These are phyloP conservation scores for Vitis vinifera DNA, from an alignment of 164 flowering plant species.

Conservation along the genomic window ASM3070453v1 NC_081811.1:27296001-27296500, in stretches of 20 bases:
- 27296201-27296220: not conserved
- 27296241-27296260: slow-evolving; percentile 91
- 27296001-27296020: slow-evolving; percentile 3
- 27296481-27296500: too few relatives aligned
- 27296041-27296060: slow-evolving; percentile 67
- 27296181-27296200: not conserved
- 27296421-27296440: too few relatives aligned
- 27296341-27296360: slow-evolving; percentile 45
- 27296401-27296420: too few relatives aligned
- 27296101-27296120: slow-evolving; percentile 88
- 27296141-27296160: too few relatives aligned
- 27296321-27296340: slow-evolving; percentile 71
- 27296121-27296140: slow-evolving; percentile 44
- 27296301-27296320: slow-evolving; percentile 90
- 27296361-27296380: slow-evolving; percentile 66
- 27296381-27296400: slow-evolving; percentile 43
- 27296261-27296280: slow-evolving; percentile 89
- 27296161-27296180: not conserved
- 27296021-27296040: not conserved
- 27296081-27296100: slow-evolving; percentile 88
- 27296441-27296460: too few relatives aligned
- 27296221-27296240: slow-evolving; percentile 85
- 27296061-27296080: slow-evolving; percentile 69
- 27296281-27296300: slow-evolving; percentile 83
- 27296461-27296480: too few relatives aligned